phyloP scores from a whole-genome alignment of 257 asterid genomes.

The Lantana camara region DNA sequence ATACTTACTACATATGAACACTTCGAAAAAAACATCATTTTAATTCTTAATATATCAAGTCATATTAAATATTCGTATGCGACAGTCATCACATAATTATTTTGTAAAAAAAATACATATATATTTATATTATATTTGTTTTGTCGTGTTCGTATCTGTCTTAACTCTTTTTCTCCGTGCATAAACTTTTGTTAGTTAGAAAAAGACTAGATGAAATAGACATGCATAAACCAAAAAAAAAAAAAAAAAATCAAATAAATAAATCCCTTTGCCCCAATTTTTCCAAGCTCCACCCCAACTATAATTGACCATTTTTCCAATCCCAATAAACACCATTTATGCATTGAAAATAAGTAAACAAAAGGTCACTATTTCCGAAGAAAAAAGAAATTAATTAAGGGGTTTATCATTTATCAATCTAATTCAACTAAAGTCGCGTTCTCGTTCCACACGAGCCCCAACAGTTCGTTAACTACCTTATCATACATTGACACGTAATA shows the following conservation, averaged over 20 bases:
- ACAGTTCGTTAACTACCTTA: slow-evolving; percentile 37
- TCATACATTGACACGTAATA: slow-evolving; percentile 34
- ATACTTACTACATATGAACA: too few species aligned
- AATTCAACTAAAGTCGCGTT: slow-evolving; percentile 33
- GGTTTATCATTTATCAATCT: background rate
- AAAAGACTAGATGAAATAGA: slow-evolving; percentile 13
- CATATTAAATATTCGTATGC: too few species aligned
- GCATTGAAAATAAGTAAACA: slow-evolving; percentile 21
- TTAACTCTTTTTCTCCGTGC: slow-evolving; percentile 11
- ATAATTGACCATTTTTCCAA: slow-evolving; percentile 29
- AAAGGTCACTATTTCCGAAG: slow-evolving; percentile 1
- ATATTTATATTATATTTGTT: too few species aligned
- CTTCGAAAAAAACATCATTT: too few species aligned
- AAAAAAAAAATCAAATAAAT: background rate
- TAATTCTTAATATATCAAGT: too few species aligned
- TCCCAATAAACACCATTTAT: slow-evolving; percentile 24
- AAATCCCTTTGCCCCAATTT: slow-evolving; percentile 18
- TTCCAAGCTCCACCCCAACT: slow-evolving; percentile 27
- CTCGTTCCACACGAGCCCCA: slow-evolving; percentile 37
- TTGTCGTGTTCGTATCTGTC: too few species aligned
- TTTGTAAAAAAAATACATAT: too few species aligned
- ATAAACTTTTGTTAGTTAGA: slow-evolving; percentile 12
- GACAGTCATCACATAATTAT: too few species aligned
- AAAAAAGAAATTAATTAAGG: background rate
- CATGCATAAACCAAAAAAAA: background rate